Evolutionary conservation across 306 rosid species (phyloP).

Genomic region (Prunus campanulata): DNA sequence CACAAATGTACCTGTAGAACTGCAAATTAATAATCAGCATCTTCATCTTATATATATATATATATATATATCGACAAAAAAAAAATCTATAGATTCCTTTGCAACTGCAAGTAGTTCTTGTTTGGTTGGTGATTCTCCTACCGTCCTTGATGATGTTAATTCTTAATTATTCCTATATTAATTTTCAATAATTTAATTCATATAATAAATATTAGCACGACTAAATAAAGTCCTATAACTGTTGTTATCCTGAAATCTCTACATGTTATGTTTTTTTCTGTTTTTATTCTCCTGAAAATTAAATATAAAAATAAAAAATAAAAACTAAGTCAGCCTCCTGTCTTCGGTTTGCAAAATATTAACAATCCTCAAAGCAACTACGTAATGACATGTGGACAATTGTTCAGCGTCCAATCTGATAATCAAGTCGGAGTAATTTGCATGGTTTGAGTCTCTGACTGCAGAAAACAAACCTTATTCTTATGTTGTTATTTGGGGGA

Average conservation of each 20-base stretch:
- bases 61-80: too few species aligned
- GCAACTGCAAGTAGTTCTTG: neutral
- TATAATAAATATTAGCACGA: neutral
- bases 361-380: neutral
- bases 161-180: neutral
- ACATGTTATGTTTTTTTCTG: neutral
- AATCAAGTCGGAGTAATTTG: neutral
- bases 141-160: neutral
- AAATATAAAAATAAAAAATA: neutral
- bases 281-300: neutral
- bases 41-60: too few species aligned
- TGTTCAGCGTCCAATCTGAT: neutral
- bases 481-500: neutral
- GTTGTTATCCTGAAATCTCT: neutral
- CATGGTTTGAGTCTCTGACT: too few species aligned
- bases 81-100: neutral
- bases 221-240: neutral
- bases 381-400: neutral
- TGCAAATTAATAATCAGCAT: neutral
- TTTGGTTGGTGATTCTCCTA: neutral
- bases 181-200: neutral
- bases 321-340: neutral
- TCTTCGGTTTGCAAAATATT: neutral
- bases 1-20: neutral
- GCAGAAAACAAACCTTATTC: neutral